These are phyloP conservation scores for Phytophthora sojae DNA, from an alignment of 352 stramenopile genomes.

Conservation along the genomic window DNA sequence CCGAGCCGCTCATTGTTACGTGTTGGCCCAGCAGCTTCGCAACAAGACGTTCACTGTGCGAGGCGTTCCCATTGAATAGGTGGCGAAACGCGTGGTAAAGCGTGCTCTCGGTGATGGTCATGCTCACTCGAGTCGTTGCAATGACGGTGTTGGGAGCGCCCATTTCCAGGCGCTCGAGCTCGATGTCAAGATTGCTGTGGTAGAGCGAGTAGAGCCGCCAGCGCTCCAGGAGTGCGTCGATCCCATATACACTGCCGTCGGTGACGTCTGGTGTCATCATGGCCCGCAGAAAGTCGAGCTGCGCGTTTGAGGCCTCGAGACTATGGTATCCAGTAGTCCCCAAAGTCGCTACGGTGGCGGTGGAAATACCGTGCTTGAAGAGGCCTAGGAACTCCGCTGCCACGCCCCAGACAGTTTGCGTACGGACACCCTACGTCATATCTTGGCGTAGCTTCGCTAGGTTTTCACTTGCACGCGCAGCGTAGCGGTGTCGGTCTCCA, in stretches of 20 bases:
- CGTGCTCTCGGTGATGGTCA: neutral
- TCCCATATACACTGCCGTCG: neutral
- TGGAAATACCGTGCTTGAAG: neutral
- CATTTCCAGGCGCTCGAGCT: neutral
- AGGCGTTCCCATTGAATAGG: too few relatives aligned
- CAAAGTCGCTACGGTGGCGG: too few relatives aligned
- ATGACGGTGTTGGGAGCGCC: neutral
- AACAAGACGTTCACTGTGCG: too few relatives aligned
- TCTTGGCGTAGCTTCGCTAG: neutral
- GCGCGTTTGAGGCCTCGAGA: neutral
- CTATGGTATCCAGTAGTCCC: neutral
- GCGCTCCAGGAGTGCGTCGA: neutral
- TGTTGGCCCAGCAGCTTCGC: neutral
- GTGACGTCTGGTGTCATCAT: neutral
- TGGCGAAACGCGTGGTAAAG: neutral
- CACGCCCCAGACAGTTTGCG: neutral
- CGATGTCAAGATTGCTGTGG: neutral
- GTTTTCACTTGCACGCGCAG: neutral
- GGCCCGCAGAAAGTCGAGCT: neutral
- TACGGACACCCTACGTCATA: neutral
- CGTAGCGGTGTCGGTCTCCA: neutral
- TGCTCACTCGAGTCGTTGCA: neutral
- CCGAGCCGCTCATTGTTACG: too few relatives aligned
- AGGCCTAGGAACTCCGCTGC: constrained; percentile 13
- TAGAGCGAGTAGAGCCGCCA: neutral